phyloP scores from a whole-genome alignment of 495 filamentous ascomycete genomes.

The Gamarada debralockiae region DNA sequence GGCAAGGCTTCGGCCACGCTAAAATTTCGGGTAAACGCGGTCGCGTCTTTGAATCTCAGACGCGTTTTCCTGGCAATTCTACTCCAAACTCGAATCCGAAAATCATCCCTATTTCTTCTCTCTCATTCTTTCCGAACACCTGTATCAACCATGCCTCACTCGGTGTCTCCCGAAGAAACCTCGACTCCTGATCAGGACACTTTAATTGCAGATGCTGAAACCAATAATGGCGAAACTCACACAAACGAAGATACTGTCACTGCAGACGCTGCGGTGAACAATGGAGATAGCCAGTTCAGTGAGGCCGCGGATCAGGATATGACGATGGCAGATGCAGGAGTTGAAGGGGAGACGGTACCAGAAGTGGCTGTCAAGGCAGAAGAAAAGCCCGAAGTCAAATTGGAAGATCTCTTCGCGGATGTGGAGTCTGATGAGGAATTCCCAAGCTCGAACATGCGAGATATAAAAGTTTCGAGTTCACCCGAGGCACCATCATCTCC shows the following conservation, averaged over 20 bases:
- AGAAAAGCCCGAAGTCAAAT: slow-evolving; percentile 41
- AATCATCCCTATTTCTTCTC: too few relatives aligned
- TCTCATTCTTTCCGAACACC: not conserved
- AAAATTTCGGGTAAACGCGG: not conserved
- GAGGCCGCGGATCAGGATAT: slow-evolving; percentile 23
- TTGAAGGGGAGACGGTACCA: slow-evolving; percentile 12
- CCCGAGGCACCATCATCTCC: slow-evolving; percentile 35
- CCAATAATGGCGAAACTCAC: slow-evolving; percentile 22
- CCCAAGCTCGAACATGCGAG: slow-evolving; percentile 49
- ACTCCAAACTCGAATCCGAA: too few relatives aligned
- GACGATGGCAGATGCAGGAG: slow-evolving; percentile 31
- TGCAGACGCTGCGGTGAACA: not conserved
- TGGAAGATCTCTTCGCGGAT: slow-evolving; percentile 79
- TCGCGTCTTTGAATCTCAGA: too few relatives aligned
- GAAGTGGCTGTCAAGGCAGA: slow-evolving; percentile 27
- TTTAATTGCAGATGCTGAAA: slow-evolving; percentile 22
- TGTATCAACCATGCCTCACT: slow-evolving; percentile 53
- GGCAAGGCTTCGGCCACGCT: too few relatives aligned
- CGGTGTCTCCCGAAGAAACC: slow-evolving; percentile 34
- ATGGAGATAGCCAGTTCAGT: slow-evolving; percentile 12
- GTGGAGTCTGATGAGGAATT: slow-evolving; percentile 79
- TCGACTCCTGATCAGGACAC: slow-evolving; percentile 24
- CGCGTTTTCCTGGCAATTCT: too few relatives aligned
- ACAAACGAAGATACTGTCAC: slow-evolving; percentile 5
- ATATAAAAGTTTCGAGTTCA: slow-evolving; percentile 39